A percentile compares a stretch with the other conserved stretches of the same genome.
phyloP scores from a whole-genome alignment of 2,329 filamentous ascomycete genomes.

The Stemphylium beticola region DNA sequence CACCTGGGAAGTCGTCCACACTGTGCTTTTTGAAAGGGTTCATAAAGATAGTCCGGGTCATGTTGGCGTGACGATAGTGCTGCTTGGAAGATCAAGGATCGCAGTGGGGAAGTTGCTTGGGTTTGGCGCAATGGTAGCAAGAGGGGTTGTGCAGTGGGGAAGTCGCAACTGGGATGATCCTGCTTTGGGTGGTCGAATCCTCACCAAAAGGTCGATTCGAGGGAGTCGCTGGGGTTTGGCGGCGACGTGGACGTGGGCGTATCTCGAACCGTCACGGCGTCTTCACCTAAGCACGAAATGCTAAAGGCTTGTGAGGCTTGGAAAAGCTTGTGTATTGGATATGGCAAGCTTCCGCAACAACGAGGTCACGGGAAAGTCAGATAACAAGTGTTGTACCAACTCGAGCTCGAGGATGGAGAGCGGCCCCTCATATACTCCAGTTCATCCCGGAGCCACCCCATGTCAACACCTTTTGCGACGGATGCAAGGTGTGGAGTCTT shows the following conservation, averaged over 20 bases:
- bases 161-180: slow-evolving; percentile 12
- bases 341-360: slow-evolving; percentile 6
- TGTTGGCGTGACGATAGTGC: slow-evolving; percentile 30
- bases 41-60: slow-evolving; percentile 49
- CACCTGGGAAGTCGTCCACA: slow-evolving; percentile 57
- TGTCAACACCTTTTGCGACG: slow-evolving; percentile 10
- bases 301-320: slow-evolving; percentile 33
- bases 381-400: slow-evolving; percentile 1
- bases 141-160: neutral
- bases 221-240: neutral
- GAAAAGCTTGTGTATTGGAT: slow-evolving; percentile 33
- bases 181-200: slow-evolving; percentile 6
- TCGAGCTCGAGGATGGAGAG: neutral
- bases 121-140: slow-evolving; percentile 12
- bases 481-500: slow-evolving; percentile 12
- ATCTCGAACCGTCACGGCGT: slow-evolving; percentile 25
- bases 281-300: slow-evolving; percentile 24
- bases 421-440: slow-evolving; percentile 8
- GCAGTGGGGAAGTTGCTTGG: slow-evolving; percentile 19
- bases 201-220: slow-evolving; percentile 3
- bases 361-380: neutral
- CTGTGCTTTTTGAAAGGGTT: slow-evolving; percentile 60
- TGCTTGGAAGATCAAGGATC: slow-evolving; percentile 1
- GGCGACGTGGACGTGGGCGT: neutral
- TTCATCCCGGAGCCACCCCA: neutral